These are phyloP conservation scores for Lasiodiplodia theobromae DNA, from an alignment of 2,329 filamentous ascomycete species.

Conservation along the genomic window DNA sequence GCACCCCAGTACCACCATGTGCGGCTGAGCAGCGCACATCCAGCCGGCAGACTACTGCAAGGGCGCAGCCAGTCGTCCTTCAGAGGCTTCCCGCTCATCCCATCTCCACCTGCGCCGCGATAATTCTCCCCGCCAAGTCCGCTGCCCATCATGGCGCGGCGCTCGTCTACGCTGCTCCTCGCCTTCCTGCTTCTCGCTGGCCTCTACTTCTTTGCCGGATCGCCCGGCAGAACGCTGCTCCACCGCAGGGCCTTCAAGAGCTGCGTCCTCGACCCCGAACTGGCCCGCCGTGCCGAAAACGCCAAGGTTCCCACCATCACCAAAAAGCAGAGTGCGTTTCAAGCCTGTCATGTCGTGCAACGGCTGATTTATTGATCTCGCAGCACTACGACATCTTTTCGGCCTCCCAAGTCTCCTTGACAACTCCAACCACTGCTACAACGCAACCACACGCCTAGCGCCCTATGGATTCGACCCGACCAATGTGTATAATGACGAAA, in stretches of 20 bases:
- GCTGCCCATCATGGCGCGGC: constrained; percentile 26
- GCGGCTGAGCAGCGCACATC: constrained; percentile 11
- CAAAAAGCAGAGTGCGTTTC: constrained; percentile 20
- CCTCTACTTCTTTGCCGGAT: constrained; percentile 22
- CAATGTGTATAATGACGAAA: not conserved
- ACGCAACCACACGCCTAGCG: constrained; percentile 13
- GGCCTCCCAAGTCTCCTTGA: constrained; percentile 25
- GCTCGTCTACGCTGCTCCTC: constrained; percentile 15
- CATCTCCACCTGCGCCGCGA: constrained; percentile 1
- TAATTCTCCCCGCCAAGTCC: not conserved
- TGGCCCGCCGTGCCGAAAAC: constrained; percentile 17
- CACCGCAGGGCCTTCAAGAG: constrained; percentile 3
- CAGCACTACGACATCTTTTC: constrained; percentile 28
- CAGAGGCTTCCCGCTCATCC: not conserved
- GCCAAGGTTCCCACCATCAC: constrained; percentile 25
- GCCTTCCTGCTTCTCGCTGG: constrained; percentile 10
- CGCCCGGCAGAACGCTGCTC: constrained; percentile 6
- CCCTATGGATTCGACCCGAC: constrained; percentile 22
- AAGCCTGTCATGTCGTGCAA: not conserved
- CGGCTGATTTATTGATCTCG: not conserved
- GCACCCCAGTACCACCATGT: constrained; percentile 13
- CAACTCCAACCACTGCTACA: constrained; percentile 26
- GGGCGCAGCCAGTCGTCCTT: constrained; percentile 11
- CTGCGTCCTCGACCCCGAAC: constrained; percentile 25
- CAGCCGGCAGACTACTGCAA: constrained; percentile 16